A percentile compares a stretch with the other conserved stretches of the same genome.
phyloP scores from a whole-genome alignment of 106 monocot genomes.

The Iris macrosiphon region DNA sequence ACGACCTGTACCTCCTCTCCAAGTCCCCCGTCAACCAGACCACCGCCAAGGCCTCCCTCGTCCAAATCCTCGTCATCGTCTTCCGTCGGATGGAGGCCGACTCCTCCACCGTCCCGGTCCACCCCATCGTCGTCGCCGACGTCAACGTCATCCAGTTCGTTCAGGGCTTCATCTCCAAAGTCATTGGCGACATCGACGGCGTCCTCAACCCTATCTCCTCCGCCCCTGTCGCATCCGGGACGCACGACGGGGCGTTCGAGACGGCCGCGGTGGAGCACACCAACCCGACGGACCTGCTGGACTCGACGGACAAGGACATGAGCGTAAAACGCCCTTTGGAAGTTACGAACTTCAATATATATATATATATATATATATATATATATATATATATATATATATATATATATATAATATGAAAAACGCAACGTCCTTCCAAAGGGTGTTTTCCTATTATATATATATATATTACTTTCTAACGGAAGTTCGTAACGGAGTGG shows the following conservation, averaged over 20 bases:
- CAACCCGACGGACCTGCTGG: constrained; percentile 84
- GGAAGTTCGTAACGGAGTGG: no score
- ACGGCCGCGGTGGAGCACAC: constrained; percentile 66
- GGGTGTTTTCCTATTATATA: no score
- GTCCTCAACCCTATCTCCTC: constrained; percentile 52
- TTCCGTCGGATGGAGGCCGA: constrained; percentile 99
- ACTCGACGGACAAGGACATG: constrained; percentile 99
- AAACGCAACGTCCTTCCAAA: no score
- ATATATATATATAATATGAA: no score
- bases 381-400: no score
- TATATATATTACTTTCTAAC: no score
- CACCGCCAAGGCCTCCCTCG: constrained; percentile 91
- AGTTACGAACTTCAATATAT: no score
- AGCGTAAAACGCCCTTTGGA: no score
- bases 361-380: no score
- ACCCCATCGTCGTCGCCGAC: constrained; percentile 94
- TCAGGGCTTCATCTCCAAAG: constrained; percentile 85
- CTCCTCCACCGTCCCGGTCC: constrained; percentile 80
- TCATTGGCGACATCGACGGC: constrained; percentile 80
- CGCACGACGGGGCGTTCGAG: constrained; percentile 81
- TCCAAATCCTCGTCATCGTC: constrained; percentile 97
- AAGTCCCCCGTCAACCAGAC: constrained; percentile 78
- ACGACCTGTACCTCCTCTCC: constrained; percentile 75
- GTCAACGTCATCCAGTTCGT: constrained; percentile 61
- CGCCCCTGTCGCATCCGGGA: neutral